Conservation (phyloP, 495 filamentous ascomycete genomes). For the Podospora anserina region DNA sequence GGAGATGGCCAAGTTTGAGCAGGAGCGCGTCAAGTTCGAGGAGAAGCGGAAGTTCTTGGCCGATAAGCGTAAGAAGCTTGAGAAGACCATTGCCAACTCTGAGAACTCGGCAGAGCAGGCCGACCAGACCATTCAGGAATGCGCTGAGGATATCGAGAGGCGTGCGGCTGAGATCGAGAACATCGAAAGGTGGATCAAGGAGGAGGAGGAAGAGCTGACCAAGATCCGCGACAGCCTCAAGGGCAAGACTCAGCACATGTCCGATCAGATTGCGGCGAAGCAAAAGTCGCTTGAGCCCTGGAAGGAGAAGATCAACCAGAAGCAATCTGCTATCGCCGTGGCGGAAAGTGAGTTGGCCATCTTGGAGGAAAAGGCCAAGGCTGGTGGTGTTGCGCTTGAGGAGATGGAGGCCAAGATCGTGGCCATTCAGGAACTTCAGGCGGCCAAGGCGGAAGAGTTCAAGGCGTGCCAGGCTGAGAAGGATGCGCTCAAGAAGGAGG, state of each 20-base stretch:
- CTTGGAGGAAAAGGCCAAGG: conserved; percentile 79
- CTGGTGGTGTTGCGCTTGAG: conserved; percentile 75
- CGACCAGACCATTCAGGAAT: conserved; percentile 71
- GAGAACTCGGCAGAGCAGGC: conserved; percentile 67
- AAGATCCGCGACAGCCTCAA: conserved; percentile 79
- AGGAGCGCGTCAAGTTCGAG: conserved; percentile 93
- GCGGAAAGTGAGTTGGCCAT: conserved; percentile 93
- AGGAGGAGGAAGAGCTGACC: conserved; percentile 77
- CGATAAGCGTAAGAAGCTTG: conserved; percentile 89
- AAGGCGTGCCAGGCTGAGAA: conserved; percentile 72
- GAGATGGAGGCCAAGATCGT: conserved; percentile 79
- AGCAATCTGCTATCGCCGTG: conserved; percentile 87
- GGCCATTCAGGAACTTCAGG: conserved; percentile 64
- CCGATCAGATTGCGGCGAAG: conserved; percentile 85
- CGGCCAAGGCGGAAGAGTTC: conserved; percentile 68
- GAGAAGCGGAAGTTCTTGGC: conserved; percentile 92
- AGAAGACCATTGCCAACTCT: conserved; percentile 73
- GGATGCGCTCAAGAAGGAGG: conserved; percentile 68
- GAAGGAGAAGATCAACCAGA: conserved; percentile 94
- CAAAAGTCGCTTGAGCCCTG: conserved; percentile 95
- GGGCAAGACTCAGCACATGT: conserved; percentile 91
- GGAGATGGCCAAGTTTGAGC: conserved; percentile 88
- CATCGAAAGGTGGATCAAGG: conserved; percentile 69
- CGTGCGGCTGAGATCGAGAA: conserved; percentile 64
- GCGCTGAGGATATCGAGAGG: conserved; percentile 70